Conservation (phyloP, 2,329 filamentous ascomycete genomes). For the Beauveria asiatica region DNA sequence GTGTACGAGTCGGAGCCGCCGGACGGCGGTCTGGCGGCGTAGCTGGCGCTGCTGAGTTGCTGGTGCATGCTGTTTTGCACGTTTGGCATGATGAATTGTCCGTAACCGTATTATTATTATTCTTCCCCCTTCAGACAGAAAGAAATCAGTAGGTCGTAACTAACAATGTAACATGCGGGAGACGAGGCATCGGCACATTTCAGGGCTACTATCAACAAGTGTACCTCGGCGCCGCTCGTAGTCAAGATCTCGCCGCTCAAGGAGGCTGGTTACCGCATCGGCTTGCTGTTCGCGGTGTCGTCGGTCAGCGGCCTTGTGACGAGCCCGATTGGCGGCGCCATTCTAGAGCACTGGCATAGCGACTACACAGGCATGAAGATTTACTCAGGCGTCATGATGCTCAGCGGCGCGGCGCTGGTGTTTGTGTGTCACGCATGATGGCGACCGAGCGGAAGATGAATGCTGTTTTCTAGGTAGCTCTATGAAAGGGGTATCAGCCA, state of each 20-base stretch:
- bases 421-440: conserved; percentile 14
- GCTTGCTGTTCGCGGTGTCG: conserved; percentile 37
- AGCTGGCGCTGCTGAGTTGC: conserved; percentile 37
- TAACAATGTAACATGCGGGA: background rate
- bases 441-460: conserved; percentile 16
- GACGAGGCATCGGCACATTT: conserved; percentile 35
- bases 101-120: no score
- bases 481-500: conserved; percentile 14
- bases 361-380: conserved; percentile 22
- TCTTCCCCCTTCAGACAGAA: no score
- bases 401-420: conserved; percentile 17
- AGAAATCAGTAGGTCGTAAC: no score
- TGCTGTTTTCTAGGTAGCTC: conserved; percentile 15
- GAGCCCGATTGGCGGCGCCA: conserved; percentile 42
- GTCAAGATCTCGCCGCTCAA: conserved; percentile 46
- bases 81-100: conserved; percentile 24
- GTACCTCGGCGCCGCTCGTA: conserved; percentile 31
- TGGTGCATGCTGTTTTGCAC: conserved; percentile 25
- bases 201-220: conserved; percentile 42
- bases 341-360: conserved; percentile 13
- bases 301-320: conserved; percentile 44
- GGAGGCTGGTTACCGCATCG: conserved; percentile 39
- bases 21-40: conserved; percentile 43
- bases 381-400: conserved; percentile 19
- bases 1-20: conserved; percentile 21